Base-by-base conservation (phyloP, 2,329 filamentous ascomycete genomes). In the Thielaviopsis punctulata region DNA sequence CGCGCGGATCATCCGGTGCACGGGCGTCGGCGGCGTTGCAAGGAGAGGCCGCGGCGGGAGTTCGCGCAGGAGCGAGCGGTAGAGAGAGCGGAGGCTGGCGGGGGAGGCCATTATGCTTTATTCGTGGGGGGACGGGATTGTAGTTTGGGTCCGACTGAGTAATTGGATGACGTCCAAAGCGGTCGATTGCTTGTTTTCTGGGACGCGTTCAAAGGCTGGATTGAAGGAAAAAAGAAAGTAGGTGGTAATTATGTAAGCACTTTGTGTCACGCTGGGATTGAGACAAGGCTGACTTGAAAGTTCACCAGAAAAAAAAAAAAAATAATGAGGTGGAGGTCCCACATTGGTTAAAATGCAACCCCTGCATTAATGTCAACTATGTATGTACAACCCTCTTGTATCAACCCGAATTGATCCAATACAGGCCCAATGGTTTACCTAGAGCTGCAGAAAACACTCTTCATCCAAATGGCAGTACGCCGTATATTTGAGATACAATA, bases 11-110 rank as follows among this genome's bases (percentile, higher is more conserved):
- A 77, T 79, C 52, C 71, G 64, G 66, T 90, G 84, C 13, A 93
- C 69, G 2, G 80, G 77, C 1, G 86, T 82, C 39, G 82, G 80
- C 22, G 72, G 67, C 55, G 67, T 60, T 53, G 69, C 68, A 57
- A 76, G 71, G 60, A 77, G 65, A 2, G 75, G 72, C 5, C 81
- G 82, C 7, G 83, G 77, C 1, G 90, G 90, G 8, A 95, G 80
- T 69, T 95, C 88, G 65, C 90, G 87, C 52, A 96, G 79, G 62
- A 95, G 73, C 43, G 82, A 77, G 61, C 90, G 86, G 75, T 96
- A 96, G 63, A 95, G 75, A 33, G 86, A 79, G 61, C 86, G 86
- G 43, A 85, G 64, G 39, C 71, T 69, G 41, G 75, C 64, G 56
- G 72, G 65, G 9, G 64, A 65, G 1, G 68, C 61, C 60, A 63